These are phyloP conservation scores for Scheffersomyces segobiensis DNA, from an alignment of 1,139 yeast species.

Conservation along the genomic window DNA sequence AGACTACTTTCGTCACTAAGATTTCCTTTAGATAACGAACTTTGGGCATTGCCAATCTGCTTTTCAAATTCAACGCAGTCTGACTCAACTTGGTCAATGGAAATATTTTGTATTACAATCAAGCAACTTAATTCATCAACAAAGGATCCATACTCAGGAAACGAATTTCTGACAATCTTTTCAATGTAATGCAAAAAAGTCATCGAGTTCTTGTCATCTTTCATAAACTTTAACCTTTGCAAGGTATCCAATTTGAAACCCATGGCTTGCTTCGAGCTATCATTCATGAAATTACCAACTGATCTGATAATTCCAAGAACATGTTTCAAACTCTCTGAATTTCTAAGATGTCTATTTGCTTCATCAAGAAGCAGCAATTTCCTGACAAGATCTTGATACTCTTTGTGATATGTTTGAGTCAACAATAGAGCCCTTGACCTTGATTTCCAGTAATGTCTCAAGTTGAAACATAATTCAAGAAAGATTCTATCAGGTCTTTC, in stretches of 20 bases:
- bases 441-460: slow-evolving; percentile 82
- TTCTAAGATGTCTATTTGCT: slow-evolving; percentile 61
- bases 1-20: slow-evolving; percentile 65
- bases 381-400: slow-evolving; percentile 64
- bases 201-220: slow-evolving; percentile 75
- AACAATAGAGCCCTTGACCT: slow-evolving; percentile 78
- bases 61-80: slow-evolving; percentile 69
- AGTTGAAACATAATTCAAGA: slow-evolving; percentile 73
- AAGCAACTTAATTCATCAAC: slow-evolving; percentile 74
- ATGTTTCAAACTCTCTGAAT: slow-evolving; percentile 64
- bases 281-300: slow-evolving; percentile 95
- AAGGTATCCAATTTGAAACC: slow-evolving; percentile 86
- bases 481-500: slow-evolving; percentile 82
- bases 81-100: slow-evolving; percentile 71
- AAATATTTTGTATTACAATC: slow-evolving; percentile 61
- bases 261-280: slow-evolving; percentile 69
- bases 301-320: slow-evolving; percentile 76
- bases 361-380: slow-evolving; percentile 67
- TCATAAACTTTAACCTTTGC: slow-evolving; percentile 80
- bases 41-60: slow-evolving; percentile 52
- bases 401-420: slow-evolving; percentile 68
- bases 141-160: slow-evolving; percentile 76
- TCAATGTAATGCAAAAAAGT: slow-evolving; percentile 89
- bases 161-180: slow-evolving; percentile 69
- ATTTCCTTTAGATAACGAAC: slow-evolving; percentile 67